These are phyloP conservation scores for Wallacemonas sp. DNA, from an alignment of 208 protist species.

Conservation along the genomic window DNA sequence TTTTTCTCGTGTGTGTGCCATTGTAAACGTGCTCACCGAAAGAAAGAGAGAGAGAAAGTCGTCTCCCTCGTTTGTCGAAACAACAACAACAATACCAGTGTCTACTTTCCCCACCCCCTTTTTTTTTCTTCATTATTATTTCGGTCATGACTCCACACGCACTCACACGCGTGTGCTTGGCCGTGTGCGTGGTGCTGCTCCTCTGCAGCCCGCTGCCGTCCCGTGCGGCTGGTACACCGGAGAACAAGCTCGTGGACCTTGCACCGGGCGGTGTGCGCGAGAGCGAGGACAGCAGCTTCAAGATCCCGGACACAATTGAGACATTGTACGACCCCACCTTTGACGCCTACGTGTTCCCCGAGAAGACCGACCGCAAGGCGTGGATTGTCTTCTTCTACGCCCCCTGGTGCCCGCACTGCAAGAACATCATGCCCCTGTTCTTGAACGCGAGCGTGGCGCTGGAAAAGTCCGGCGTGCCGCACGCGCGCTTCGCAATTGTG, in stretches of 20 bases:
- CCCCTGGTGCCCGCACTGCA: constrained; percentile 86
- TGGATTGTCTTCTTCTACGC: constrained; percentile 86
- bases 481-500: constrained; percentile 60
- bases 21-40: no score
- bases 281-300: constrained; percentile 26
- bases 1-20: constrained; percentile 31
- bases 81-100: no score
- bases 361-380: constrained; percentile 21
- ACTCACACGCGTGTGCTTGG: neutral
- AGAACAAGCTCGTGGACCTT: constrained; percentile 25
- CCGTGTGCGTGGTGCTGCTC: constrained; percentile 12
- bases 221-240: constrained; percentile 5
- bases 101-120: constrained; percentile 1
- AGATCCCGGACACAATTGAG: constrained; percentile 36
- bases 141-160: neutral
- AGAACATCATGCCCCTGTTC: constrained; percentile 65
- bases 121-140: constrained; percentile 37
- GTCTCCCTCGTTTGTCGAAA: no score
- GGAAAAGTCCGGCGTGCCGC: constrained; percentile 25
- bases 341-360: constrained; percentile 66
- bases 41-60: no score
- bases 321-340: constrained; percentile 56
- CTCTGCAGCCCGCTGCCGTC: neutral
- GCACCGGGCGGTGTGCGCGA: constrained; percentile 12
- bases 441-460: constrained; percentile 61